Base-by-base conservation (phyloP, 306 rosid species). In the Gillenia trifoliata region DNA sequence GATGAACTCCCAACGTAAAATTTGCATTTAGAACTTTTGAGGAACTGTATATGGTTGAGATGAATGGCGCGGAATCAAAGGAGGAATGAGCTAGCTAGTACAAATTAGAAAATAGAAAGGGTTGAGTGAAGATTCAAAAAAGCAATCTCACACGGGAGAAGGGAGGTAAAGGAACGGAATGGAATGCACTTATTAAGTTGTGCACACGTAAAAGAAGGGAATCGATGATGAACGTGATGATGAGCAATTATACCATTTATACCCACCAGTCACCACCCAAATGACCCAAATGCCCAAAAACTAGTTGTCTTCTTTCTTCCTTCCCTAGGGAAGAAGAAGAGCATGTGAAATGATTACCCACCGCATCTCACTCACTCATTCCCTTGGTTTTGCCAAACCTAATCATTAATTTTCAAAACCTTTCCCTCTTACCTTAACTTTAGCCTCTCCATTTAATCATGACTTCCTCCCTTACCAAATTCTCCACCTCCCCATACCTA, bases 311-410 rank as follows among this genome's bases (percentile, higher is more conserved):
- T 45, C 50, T 45, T 45, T 45, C 52, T 15, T 45, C 20, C 66
- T 62, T 83, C 83, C 81, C 84, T 19, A 81, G 20, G 52, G 19
- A 13, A 4, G 52, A 15, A 10, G 52, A 5, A 45, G 75, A 68
- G 81, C 20, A 45, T n/a, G 77, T 68, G 82, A 86, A 86, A 91
- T 89, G 64, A 91, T 91, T 83, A 81, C 89, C 82, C 91, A 84
- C 84, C 84, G 64, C 87, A 71, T 78, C 52, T 45, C 20, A 45
- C 19, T 45, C 52, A 1, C 52, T 45, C 52, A 15, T 5, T 45
- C 30, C 56, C 73, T 83, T 75, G 82, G 85, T 83, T 84, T 84
- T 82, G 76, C 59, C 83, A 77, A 84, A 80, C 84, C 83, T 85
- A 82, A 88, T 91, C 90, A 91, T 91, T 68, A 41, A 4, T 25